phyloP scores from a whole-genome alignment of 768 basidiomycete genomes.

The Suillus discolor region DNA sequence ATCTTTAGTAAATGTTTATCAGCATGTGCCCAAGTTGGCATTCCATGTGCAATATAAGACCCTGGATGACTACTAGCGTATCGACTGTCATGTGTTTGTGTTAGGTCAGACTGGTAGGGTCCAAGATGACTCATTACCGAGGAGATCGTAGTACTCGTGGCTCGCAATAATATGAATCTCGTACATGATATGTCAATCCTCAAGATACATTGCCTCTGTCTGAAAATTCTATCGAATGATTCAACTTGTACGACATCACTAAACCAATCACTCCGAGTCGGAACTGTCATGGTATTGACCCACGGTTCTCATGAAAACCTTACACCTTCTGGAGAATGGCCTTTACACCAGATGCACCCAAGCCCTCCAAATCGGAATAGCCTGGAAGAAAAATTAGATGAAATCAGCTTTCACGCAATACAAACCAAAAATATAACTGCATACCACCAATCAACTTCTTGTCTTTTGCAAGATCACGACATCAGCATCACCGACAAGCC shows the following conservation, averaged over 20 bases:
- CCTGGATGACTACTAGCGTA: neutral
- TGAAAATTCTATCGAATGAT: neutral
- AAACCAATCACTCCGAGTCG: neutral
- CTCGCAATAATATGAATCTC: neutral
- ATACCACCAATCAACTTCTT: constrained; percentile 2
- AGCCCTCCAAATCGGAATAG: neutral
- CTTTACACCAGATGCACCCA: neutral
- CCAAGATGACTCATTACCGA: constrained; percentile 1
- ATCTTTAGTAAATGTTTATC: neutral
- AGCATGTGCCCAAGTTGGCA: neutral
- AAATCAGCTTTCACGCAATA: neutral
- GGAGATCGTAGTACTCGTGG: neutral
- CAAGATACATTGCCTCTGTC: neutral
- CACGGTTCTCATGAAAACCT: neutral
- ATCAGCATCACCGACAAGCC: neutral
- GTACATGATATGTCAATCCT: neutral
- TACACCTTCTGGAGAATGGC: neutral
- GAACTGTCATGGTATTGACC: neutral
- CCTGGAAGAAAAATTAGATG: neutral
- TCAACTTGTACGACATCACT: constrained; percentile 5
- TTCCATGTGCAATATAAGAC: neutral
- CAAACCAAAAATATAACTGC: neutral
- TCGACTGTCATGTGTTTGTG: neutral
- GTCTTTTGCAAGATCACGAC: neutral
- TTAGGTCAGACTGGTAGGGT: no score